These are phyloP conservation scores for slime mould (Dictyostelium discoideum) DNA, from an alignment of 78 protist species.

Conservation along the genomic window dicty_2.7 NC_007088.5:7658501-7659000, in stretches of 20 bases:
- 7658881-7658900: background rate
- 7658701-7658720: too few species aligned
- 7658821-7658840: background rate
- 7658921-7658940: slow-evolving; percentile 1
- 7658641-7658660: too few species aligned
- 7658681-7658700: too few species aligned
- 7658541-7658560: background rate
- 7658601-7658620: too few species aligned
- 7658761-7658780: too few species aligned
- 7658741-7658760: too few species aligned
- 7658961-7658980: background rate
- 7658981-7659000: background rate
- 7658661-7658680: too few species aligned
- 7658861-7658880: background rate
- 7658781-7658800: too few species aligned
- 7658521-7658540: background rate
- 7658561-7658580: background rate
- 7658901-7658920: background rate
- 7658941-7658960: background rate
- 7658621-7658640: too few species aligned
- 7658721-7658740: too few species aligned
- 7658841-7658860: background rate
- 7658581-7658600: background rate
- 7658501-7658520: slow-evolving; percentile 32
- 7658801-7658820: background rate